A percentile compares a stretch with the other conserved stretches of the same genome.
Conservation (phyloP, 495 filamentous ascomycete species). For the Aspergillus kassunensis region DNA sequence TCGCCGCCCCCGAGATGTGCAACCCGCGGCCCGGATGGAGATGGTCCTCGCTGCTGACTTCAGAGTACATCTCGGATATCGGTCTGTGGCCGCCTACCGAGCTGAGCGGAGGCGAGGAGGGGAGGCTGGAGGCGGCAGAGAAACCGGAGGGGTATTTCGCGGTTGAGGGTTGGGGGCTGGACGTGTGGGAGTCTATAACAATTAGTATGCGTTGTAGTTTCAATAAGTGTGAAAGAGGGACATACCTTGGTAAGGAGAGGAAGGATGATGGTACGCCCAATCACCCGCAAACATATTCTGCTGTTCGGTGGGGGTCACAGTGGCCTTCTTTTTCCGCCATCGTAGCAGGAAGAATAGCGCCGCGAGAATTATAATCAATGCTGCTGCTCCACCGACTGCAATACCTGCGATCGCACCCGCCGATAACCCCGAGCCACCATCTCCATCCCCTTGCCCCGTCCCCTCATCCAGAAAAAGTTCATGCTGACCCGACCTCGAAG, state of each 20-base stretch:
- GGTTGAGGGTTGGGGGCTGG: neutral
- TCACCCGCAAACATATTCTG: neutral
- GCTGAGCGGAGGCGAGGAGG: neutral
- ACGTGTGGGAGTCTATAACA: slow-evolving; percentile 3
- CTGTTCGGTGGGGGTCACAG: neutral
- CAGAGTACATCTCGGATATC: slow-evolving; percentile 3
- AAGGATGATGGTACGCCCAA: neutral
- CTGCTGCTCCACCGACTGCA: neutral
- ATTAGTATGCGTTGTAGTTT: neutral
- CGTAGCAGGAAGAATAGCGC: neutral
- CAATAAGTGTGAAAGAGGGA: neutral
- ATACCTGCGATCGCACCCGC: slow-evolving; percentile 6
- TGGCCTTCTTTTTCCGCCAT: neutral
- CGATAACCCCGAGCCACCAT: neutral
- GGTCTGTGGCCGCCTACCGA: neutral
- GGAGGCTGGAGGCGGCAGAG: neutral
- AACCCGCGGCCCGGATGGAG: neutral
- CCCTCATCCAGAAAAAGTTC: slow-evolving; percentile 17
- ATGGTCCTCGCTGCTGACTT: neutral
- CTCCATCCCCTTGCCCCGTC: neutral
- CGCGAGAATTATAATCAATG: neutral
- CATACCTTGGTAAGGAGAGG: slow-evolving; percentile 10
- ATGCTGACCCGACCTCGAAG: slow-evolving; percentile 4
- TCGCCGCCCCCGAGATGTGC: neutral
- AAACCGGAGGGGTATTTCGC: slow-evolving; percentile 4